Evolutionary conservation across 257 asterid genomes (phyloP).

Genomic region (Buddleja alternifolia): DNA sequence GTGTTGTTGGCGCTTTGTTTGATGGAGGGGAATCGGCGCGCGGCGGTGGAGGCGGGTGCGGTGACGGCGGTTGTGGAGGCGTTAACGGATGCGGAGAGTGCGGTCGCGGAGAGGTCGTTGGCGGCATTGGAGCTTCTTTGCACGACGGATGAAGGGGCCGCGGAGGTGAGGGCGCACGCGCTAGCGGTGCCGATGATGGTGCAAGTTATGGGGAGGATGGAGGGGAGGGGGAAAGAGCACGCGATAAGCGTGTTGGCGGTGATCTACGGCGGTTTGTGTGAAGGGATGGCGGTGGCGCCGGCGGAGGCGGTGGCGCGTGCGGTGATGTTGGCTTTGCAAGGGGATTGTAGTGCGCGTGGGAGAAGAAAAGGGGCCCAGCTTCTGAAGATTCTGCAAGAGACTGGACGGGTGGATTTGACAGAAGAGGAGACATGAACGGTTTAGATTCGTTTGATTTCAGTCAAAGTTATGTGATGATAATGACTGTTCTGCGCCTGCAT

Average conservation of each 20-base stretch:
- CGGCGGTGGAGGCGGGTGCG: slow-evolving; percentile 74
- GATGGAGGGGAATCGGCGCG: slow-evolving; percentile 60
- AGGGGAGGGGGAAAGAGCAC: slow-evolving; percentile 79
- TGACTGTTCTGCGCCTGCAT: slow-evolving; percentile 11
- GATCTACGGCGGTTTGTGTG: slow-evolving; percentile 56
- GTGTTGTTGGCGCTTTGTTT: slow-evolving; percentile 68
- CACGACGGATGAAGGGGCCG: slow-evolving; percentile 79
- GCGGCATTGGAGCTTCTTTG: slow-evolving; percentile 79
- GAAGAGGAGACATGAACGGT: slow-evolving; percentile 41
- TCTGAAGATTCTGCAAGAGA: slow-evolving; percentile 64
- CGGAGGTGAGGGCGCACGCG: slow-evolving; percentile 71
- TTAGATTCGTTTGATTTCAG: not conserved
- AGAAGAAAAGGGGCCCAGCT: slow-evolving; percentile 86
- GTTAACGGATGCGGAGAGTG: slow-evolving; percentile 63
- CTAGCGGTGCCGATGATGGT: slow-evolving; percentile 91
- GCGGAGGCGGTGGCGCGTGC: slow-evolving; percentile 95
- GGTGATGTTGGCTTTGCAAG: slow-evolving; percentile 72
- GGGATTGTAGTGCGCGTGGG: slow-evolving; percentile 71
- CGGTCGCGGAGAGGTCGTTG: slow-evolving; percentile 68
- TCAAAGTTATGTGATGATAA: slow-evolving; percentile 20
- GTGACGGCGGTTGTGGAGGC: slow-evolving; percentile 74
- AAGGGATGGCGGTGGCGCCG: slow-evolving; percentile 54
- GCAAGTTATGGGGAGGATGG: slow-evolving; percentile 81
- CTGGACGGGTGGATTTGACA: slow-evolving; percentile 46
- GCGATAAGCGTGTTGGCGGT: slow-evolving; percentile 75